Evolutionary conservation across 495 filamentous ascomycete species (phyloP).

Genomic region (Recurvomyces mirabilis): DNA sequence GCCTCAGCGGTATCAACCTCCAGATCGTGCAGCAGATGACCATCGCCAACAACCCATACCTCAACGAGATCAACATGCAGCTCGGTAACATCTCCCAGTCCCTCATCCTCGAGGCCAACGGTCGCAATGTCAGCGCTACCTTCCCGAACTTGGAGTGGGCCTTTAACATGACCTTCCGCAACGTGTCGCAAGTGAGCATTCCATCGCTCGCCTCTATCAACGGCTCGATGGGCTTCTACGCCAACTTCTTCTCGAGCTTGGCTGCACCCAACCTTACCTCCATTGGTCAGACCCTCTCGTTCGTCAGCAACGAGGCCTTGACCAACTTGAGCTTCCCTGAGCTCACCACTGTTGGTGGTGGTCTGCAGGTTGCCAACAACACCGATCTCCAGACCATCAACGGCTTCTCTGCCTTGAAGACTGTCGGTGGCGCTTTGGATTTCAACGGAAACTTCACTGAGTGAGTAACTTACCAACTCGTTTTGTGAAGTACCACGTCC

Average conservation of each 20-base stretch:
- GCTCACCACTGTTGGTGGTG: slow-evolving; percentile 60
- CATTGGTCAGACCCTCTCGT: slow-evolving; percentile 55
- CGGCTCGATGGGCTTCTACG: slow-evolving; percentile 72
- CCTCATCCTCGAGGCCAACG: slow-evolving; percentile 54
- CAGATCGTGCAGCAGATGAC: slow-evolving; percentile 46
- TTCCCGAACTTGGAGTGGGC: slow-evolving; percentile 71
- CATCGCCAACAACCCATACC: slow-evolving; percentile 31
- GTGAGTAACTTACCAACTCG: slow-evolving; percentile 42
- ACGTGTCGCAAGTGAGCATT: slow-evolving; percentile 60
- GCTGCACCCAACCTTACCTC: slow-evolving; percentile 67
- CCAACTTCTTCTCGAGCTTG: slow-evolving; percentile 59
- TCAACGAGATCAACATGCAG: slow-evolving; percentile 38
- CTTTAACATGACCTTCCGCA: slow-evolving; percentile 77
- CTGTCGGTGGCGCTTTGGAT: slow-evolving; percentile 77
- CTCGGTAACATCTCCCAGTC: slow-evolving; percentile 54
- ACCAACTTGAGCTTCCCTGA: slow-evolving; percentile 63
- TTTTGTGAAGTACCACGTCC: neutral
- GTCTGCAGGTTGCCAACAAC: slow-evolving; percentile 80
- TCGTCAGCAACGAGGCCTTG: slow-evolving; percentile 66
- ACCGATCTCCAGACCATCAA: slow-evolving; percentile 51
- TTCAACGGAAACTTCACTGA: slow-evolving; percentile 72
- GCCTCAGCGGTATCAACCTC: slow-evolving; percentile 69
- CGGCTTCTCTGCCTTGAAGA: slow-evolving; percentile 53
- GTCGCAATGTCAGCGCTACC: slow-evolving; percentile 35
- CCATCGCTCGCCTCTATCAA: slow-evolving; percentile 70